Percentiles rank a stretch among this genome's conserved stretches.
Evolutionary conservation across 2,329 filamentous ascomycete species (phyloP).

Genomic region (Chrysosporium queenslandicum): DNA sequence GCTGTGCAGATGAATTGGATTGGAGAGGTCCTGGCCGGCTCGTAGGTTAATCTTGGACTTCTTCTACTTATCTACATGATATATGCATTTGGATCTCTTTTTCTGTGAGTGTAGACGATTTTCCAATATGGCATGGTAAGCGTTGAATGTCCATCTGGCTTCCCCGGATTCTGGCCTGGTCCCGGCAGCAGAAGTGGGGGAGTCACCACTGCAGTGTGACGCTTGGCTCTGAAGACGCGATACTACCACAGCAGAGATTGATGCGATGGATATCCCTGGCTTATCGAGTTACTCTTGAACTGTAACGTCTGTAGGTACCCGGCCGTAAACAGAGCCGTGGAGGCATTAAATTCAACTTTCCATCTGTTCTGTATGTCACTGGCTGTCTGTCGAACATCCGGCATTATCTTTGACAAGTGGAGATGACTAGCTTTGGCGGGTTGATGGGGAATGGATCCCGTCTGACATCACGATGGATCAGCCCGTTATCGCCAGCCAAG

Average conservation of each 20-base stretch:
- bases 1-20: constrained; percentile 55
- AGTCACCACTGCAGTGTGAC: background rate
- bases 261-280: background rate
- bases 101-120: too few species aligned
- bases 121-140: background rate
- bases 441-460: background rate
- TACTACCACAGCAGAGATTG: background rate
- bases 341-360: background rate
- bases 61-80: too few species aligned
- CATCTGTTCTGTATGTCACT: background rate
- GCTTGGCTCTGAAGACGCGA: background rate
- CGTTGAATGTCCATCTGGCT: too few species aligned
- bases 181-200: too few species aligned
- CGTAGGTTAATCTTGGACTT: background rate
- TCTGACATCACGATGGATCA: constrained; percentile 1
- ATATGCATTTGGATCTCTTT: too few species aligned
- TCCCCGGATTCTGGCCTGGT: too few species aligned
- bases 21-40: constrained; percentile 36
- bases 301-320: too few species aligned
- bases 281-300: background rate
- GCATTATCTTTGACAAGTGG: background rate
- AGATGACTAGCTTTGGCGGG: background rate
- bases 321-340: too few species aligned
- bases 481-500: background rate
- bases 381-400: background rate